Evolutionary conservation across 2,329 filamentous ascomycete species (phyloP).

Genomic region (Pestalotiopsis sp.): DNA sequence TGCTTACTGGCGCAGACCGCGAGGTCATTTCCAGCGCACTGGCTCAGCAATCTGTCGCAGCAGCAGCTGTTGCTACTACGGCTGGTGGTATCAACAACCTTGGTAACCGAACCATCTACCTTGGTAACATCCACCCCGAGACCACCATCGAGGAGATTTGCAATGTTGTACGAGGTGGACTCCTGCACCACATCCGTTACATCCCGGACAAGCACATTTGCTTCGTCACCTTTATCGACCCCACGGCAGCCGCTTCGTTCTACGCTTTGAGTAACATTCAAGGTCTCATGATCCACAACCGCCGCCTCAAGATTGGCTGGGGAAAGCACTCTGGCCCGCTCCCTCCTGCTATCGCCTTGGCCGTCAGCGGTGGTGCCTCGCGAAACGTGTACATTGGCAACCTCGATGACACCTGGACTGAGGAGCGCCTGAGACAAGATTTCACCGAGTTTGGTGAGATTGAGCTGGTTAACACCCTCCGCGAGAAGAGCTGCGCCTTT

Average conservation of each 20-base stretch:
- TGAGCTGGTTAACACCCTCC: conserved; percentile 91
- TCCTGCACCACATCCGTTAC: conserved; percentile 97
- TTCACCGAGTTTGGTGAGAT: conserved; percentile 98
- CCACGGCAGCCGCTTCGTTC: conserved; percentile 95
- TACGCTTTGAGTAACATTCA: conserved; percentile 97
- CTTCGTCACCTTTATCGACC: conserved; percentile 99
- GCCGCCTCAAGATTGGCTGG: conserved; percentile 97
- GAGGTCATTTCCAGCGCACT: conserved; percentile 96
- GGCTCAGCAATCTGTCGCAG: conserved; percentile 95
- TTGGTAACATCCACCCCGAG: conserved; percentile 98
- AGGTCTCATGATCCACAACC: conserved; percentile 98
- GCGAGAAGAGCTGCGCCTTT: conserved; percentile 99
- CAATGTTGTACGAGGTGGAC: conserved; percentile 93
- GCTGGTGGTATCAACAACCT: conserved; percentile 97
- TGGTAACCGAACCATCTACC: conserved; percentile 95
- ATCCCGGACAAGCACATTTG: conserved; percentile 99
- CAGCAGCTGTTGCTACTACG: conserved; percentile 93
- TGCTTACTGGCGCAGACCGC: conserved; percentile 92
- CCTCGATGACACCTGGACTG: conserved; percentile 94
- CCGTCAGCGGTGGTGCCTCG: conserved; percentile 95
- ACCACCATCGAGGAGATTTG: conserved; percentile 99
- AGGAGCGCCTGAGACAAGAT: conserved; percentile 92
- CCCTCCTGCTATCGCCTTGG: conserved; percentile 91
- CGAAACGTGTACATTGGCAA: conserved; percentile 98
- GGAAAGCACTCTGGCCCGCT: conserved; percentile 98